Conservation (phyloP, 1,284 basidiomycete genomes). For the Cutaneotrichosporon spelunceum region DNA sequence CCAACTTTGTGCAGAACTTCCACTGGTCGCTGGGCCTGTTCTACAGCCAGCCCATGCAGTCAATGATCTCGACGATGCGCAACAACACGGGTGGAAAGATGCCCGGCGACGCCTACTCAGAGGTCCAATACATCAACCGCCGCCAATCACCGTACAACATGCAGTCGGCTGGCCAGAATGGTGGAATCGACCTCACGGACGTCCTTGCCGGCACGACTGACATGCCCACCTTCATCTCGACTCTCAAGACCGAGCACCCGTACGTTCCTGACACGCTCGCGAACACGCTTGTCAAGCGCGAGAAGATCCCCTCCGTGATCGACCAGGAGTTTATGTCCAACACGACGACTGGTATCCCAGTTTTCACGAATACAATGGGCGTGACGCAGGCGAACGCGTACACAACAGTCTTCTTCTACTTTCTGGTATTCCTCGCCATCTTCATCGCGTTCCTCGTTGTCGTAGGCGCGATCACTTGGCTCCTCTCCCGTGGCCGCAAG, state of each 20-base stretch:
- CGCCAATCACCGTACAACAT: constrained; percentile 71
- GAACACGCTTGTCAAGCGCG: constrained; percentile 25
- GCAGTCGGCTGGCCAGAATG: background rate
- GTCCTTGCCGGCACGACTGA: constrained; percentile 33
- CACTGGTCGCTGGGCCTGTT: constrained; percentile 86
- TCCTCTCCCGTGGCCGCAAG: constrained; percentile 26
- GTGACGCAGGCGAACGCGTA: constrained; percentile 78
- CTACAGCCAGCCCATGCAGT: constrained; percentile 64
- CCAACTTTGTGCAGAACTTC: constrained; percentile 78
- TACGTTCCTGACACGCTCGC: background rate
- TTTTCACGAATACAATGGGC: constrained; percentile 69
- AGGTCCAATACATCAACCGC: constrained; percentile 67
- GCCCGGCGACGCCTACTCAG: constrained; percentile 59
- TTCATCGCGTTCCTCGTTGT: constrained; percentile 57
- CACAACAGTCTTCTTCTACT: constrained; percentile 72
- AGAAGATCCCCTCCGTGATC: constrained; percentile 63
- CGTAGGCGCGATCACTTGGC: constrained; percentile 56
- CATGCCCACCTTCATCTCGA: constrained; percentile 53
- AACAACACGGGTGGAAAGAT: constrained; percentile 73
- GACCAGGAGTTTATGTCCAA: constrained; percentile 51
- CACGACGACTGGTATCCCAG: constrained; percentile 71
- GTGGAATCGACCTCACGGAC: constrained; percentile 7
- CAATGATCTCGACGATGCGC: constrained; percentile 76
- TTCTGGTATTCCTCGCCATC: constrained; percentile 64
- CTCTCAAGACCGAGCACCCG: background rate